Evolutionary conservation across 768 basidiomycete species (phyloP), one percentile per base, ranked within the genome.

Genomic region (Austroboletus festivus): DNA sequence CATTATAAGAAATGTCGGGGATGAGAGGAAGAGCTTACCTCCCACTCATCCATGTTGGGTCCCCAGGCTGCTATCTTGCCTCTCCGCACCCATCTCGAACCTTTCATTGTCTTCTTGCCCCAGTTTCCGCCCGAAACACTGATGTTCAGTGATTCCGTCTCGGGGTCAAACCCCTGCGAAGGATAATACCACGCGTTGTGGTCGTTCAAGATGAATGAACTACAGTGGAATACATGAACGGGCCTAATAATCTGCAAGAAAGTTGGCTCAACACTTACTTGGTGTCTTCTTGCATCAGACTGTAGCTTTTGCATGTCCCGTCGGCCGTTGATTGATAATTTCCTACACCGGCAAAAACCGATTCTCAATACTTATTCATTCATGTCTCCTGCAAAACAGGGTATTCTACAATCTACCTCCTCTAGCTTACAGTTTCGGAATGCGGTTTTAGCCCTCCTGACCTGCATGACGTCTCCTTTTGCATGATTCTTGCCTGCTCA

Each of bases 31-130:
- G 51, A 19, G 4, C 10, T 56, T 40, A 87, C 90, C 81, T 92
- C 89, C 85, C 87, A 90, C 50, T 92, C 89, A 30, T 89, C 89
- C 72, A 83, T 80, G 41, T 79, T 78, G 19, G 90, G 89, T 23
- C 88, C 89, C 91, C 91, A 93, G 13, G 83, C 73, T 23, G 81
- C 79, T 50, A 91, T 81, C 68, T 93, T 93, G 39, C 90, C 88
- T 62, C 76, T 79, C 16, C 89, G 80, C 42, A 87, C 76, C 89
- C 89, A 93, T 61, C 89, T 76, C 18, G 87, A 81, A n/a, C 82
- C 83, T 62, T 81, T 82, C 49, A 75, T 68, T 10, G 76, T 78
- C 69, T 93, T 93, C 50, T 82, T 79, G 3, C 91, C 91, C 89
- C 91, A 93, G 56, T 93, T 93, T 30, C 91, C 86, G 38, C 75